phyloP scores from a whole-genome alignment of 352 stramenopile genomes.

The Phytophthora citricola region DNA sequence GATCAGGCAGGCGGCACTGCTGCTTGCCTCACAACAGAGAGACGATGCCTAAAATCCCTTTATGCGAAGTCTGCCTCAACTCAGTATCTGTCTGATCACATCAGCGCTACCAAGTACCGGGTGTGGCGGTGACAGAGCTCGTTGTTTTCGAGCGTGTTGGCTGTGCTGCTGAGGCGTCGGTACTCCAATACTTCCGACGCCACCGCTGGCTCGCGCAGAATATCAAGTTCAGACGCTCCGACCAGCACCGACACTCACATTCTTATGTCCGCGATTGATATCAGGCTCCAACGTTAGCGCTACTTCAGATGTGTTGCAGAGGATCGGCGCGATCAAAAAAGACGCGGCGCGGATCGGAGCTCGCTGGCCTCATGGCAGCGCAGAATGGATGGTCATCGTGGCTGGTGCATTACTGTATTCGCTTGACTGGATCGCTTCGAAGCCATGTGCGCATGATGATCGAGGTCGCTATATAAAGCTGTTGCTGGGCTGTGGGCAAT shows the following conservation, averaged over 20 bases:
- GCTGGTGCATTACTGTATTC: too few species aligned
- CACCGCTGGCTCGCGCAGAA: background rate
- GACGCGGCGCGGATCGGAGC: background rate
- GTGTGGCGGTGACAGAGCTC: background rate
- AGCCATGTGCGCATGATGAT: background rate
- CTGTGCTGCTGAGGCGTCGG: background rate
- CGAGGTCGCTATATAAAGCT: background rate
- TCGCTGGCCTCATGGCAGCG: constrained; percentile 16
- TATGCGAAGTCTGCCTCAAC: constrained; percentile 11
- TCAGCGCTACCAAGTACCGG: constrained; percentile 1
- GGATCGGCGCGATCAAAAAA: constrained; percentile 23
- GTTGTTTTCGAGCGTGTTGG: background rate
- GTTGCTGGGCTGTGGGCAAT: background rate
- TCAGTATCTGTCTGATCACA: constrained; percentile 23
- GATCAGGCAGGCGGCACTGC: too few species aligned
- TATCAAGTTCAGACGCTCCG: background rate
- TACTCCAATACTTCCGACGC: background rate
- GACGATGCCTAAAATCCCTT: background rate
- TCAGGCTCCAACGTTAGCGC: constrained; percentile 8
- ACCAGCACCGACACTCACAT: too few species aligned
- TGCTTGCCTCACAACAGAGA: too few species aligned
- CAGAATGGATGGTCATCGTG: constrained; percentile 11
- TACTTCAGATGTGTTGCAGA: constrained; percentile 6
- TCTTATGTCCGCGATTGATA: constrained; percentile 15
- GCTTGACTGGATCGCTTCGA: too few species aligned